Evolutionary conservation across 192 early-diverging fungal genomes (phyloP), one percentile per base, ranked within the genome.

Genomic region (Coemansia sp.): DNA sequence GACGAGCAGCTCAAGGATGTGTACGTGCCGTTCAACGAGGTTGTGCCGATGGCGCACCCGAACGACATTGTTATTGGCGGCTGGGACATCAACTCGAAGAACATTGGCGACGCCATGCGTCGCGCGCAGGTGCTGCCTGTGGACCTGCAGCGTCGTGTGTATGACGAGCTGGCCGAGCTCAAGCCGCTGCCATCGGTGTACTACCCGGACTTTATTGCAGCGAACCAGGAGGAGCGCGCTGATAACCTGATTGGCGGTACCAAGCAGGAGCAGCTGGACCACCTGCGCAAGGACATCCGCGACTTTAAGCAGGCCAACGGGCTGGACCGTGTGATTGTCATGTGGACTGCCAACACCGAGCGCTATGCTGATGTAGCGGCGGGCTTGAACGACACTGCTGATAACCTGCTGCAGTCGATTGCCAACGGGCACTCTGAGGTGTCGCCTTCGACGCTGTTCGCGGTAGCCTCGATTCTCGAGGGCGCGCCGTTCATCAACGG

Each of bases 301-400:
- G 88, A 94, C 60, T 98, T 98, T 83, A 97, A 97, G 90, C 82
- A 82, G 60, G 66, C 79, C 67, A 92, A 99, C 83, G 62, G 79
- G 17, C 85, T 99, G 23, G 95, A 99, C 77, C 90, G 89, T 83
- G 89, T 99, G 55, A 89, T 99, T 62, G 91, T 99, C 17, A 85
- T 99, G 73, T 99, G 97, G 97, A 96, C 97, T 25, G 97, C 97
- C 82, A 99, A 97, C 87, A 99, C 97, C 29, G 97, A 99, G 85
- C 90, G 97, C 72, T 86, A 86, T 51, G 70, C 75, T 14, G 76
- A 85, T 58, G 79, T 97, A 51, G 82, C 94, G 37, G 74, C 85
- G n/a, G 95, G 95, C 66, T 87, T 99, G 71, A 97, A 97, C 85
- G 95, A 97, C 82, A 97, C 94, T 5, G 93, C 95, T 62, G 93